Conservation (phyloP, 2,329 filamentous ascomycete genomes). For the Hortaea werneckii region DNA sequence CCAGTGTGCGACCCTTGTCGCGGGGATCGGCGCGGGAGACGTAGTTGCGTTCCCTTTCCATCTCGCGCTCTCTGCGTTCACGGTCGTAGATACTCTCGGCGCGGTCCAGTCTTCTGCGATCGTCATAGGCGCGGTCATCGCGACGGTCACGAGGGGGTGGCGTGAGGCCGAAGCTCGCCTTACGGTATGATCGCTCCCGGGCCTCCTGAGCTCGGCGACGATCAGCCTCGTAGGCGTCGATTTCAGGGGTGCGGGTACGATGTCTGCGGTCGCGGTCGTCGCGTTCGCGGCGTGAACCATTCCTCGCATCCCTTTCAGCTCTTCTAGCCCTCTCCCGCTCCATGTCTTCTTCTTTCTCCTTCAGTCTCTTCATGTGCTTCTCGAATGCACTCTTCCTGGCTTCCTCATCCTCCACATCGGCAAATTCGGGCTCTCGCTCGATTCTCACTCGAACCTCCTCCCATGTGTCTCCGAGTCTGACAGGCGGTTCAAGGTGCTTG, state of each 20-base stretch:
- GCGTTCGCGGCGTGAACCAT: constrained; percentile 28
- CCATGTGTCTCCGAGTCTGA: constrained; percentile 70
- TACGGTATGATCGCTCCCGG: constrained; percentile 86
- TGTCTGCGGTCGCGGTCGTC: constrained; percentile 24
- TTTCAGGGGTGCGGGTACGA: constrained; percentile 67
- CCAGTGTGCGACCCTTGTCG: constrained; percentile 74
- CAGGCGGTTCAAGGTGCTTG: constrained; percentile 80
- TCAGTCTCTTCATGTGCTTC: constrained; percentile 80
- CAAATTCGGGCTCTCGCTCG: constrained; percentile 73
- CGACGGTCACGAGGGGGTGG: constrained; percentile 25
- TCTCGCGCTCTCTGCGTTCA: constrained; percentile 77
- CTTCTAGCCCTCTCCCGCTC: constrained; percentile 41
- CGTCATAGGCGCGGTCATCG: constrained; percentile 13
- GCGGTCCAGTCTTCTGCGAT: constrained; percentile 21
- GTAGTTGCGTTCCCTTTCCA: constrained; percentile 81
- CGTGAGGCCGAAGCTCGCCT: constrained; percentile 39
- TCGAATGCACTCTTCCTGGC: constrained; percentile 77
- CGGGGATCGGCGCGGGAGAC: constrained; percentile 70
- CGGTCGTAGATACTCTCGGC: constrained; percentile 60
- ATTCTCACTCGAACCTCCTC: constrained; percentile 76
- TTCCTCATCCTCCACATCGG: constrained; percentile 74
- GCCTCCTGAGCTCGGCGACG: constrained; percentile 87
- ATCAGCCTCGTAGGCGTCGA: constrained; percentile 90
- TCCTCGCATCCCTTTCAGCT: constrained; percentile 47
- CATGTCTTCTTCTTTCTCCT: constrained; percentile 69